phyloP scores from a whole-genome alignment of 2,329 filamentous ascomycete species.

The Fusarium domesticum region DNA sequence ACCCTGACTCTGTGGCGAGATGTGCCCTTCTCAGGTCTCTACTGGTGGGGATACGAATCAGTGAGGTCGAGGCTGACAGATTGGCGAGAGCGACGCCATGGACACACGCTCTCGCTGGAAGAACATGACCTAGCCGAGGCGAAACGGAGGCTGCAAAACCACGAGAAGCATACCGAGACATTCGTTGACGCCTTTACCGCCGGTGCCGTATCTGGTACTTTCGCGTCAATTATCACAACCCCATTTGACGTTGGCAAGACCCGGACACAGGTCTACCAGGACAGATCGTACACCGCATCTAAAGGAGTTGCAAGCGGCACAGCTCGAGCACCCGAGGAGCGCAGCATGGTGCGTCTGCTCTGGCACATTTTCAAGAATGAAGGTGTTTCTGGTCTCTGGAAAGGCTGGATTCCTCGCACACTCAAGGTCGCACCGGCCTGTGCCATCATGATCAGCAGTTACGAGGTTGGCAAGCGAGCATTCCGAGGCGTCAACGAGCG shows the following conservation, averaged over 20 bases:
- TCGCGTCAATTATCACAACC: slow-evolving; percentile 85
- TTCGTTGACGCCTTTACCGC: slow-evolving; percentile 88
- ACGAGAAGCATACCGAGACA: slow-evolving; percentile 70
- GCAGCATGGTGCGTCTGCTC: slow-evolving; percentile 78
- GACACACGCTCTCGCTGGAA: slow-evolving; percentile 36
- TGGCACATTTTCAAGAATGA: slow-evolving; percentile 88
- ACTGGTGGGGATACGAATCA: slow-evolving; percentile 97
- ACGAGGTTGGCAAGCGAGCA: slow-evolving; percentile 90
- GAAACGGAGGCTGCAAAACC: slow-evolving; percentile 56
- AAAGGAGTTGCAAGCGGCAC: slow-evolving; percentile 35
- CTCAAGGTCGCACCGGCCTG: slow-evolving; percentile 94
- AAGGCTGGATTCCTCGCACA: slow-evolving; percentile 85
- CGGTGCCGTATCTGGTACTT: slow-evolving; percentile 76
- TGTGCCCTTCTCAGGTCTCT: slow-evolving; percentile 93
- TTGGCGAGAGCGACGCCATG: slow-evolving; percentile 54
- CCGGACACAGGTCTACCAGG: slow-evolving; percentile 77
- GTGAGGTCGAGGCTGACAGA: slow-evolving; percentile 71
- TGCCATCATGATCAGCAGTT: slow-evolving; percentile 98
- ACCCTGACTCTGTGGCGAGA: slow-evolving; percentile 93
- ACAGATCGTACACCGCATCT: slow-evolving; percentile 40
- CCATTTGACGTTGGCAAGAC: slow-evolving; percentile 99
- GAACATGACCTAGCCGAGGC: slow-evolving; percentile 38
- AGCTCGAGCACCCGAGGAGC: slow-evolving; percentile 63
- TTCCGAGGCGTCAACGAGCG: slow-evolving; percentile 71
- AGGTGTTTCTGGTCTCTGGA: slow-evolving; percentile 78